phyloP scores from a whole-genome alignment of 768 basidiomycete species.

The Tremella yokohamensis region DNA sequence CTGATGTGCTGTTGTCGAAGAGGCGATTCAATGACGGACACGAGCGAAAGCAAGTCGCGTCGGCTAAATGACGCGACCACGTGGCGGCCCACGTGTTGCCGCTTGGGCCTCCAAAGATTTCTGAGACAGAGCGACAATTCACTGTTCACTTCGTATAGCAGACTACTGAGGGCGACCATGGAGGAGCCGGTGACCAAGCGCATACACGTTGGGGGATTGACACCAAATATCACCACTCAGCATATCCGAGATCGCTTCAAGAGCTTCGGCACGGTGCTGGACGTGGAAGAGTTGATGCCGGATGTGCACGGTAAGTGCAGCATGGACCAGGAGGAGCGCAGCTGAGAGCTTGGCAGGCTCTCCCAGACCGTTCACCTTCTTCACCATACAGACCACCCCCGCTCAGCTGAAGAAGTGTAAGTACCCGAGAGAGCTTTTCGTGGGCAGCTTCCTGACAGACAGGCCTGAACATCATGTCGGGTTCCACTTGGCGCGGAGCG shows the following conservation, averaged over 20 bases:
- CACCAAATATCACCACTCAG: constrained; percentile 33
- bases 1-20: no score
- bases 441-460: not conserved
- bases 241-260: constrained; percentile 43
- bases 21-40: not conserved
- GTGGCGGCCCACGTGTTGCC: constrained; percentile 8
- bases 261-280: constrained; percentile 33
- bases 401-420: constrained; percentile 40
- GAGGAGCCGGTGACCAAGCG: constrained; percentile 29
- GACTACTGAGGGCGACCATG: not conserved
- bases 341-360: constrained; percentile 21
- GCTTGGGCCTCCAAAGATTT: constrained; percentile 10
- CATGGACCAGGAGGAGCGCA: not conserved
- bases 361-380: constrained; percentile 37
- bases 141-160: not conserved
- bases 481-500: constrained; percentile 46
- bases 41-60: constrained; percentile 4
- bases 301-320: constrained; percentile 35
- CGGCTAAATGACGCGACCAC: not conserved
- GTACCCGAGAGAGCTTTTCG: not conserved
- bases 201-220: constrained; percentile 39
- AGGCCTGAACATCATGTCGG: constrained; percentile 48
- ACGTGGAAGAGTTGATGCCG: constrained; percentile 28
- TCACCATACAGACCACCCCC: constrained; percentile 37
- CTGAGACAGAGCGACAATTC: not conserved